Evolutionary conservation across 345 rosid species (phyloP).

Genomic region (Eucalyptus curtisii): DNA sequence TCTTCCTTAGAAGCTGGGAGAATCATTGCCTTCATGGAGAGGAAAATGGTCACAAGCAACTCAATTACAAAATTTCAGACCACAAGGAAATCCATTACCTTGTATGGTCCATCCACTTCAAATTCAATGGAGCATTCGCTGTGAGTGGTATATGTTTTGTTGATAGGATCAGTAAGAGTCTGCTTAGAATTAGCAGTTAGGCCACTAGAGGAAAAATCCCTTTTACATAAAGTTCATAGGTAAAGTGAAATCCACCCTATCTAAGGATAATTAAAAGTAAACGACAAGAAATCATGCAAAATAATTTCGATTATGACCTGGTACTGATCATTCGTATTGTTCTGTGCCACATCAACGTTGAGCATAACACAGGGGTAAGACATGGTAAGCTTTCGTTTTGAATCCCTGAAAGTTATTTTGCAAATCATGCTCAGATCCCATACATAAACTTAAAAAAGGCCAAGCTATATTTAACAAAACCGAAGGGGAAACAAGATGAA

Average conservation of each 20-base stretch:
- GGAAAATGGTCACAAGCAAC: conserved; percentile 2
- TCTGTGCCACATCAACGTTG: conserved; percentile 84
- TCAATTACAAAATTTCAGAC: neutral
- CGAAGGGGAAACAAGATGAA: neutral
- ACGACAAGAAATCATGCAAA: neutral
- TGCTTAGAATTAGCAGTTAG: conserved; percentile 18
- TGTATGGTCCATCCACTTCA: conserved; percentile 99
- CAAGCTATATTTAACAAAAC: neutral
- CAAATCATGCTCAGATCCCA: neutral
- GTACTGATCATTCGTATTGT: conserved; percentile 93
- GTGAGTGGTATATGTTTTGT: conserved; percentile 60
- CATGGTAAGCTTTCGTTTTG: conserved; percentile 72
- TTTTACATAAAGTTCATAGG: neutral
- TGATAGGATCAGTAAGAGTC: conserved; percentile 75
- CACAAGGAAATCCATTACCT: conserved; percentile 32
- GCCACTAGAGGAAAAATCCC: neutral
- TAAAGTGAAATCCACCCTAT: neutral
- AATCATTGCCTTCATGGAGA: conserved; percentile 75
- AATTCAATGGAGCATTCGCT: conserved; percentile 99
- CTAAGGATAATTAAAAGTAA: neutral
- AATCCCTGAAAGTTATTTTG: conserved; percentile 38
- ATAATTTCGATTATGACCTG: conserved; percentile 33
- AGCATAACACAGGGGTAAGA: conserved; percentile 99
- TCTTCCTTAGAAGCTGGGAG: conserved; percentile 99
- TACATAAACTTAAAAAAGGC: neutral